Evolutionary conservation across 192 early-diverging fungal species (phyloP).

Genomic region (Backusella psychrophila): DNA sequence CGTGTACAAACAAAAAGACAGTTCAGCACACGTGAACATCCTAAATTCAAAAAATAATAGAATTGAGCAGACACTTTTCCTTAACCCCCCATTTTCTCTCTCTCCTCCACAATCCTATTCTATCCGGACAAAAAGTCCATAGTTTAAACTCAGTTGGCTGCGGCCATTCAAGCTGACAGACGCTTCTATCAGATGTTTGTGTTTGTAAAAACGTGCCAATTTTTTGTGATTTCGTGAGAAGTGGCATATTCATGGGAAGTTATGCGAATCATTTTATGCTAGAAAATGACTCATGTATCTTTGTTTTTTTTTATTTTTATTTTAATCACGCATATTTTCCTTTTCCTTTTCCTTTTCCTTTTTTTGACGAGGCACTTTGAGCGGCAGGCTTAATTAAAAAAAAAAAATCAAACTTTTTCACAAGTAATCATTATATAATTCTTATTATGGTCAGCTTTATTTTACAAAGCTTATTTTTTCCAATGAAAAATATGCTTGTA

Average conservation of each 20-base stretch:
- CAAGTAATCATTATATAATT: background rate
- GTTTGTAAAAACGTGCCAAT: background rate
- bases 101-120: background rate
- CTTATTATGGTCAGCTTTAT: background rate
- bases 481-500: background rate
- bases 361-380: background rate
- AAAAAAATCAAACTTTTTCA: background rate
- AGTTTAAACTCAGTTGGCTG: background rate
- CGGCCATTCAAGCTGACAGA: background rate
- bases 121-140: background rate
- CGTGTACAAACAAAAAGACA: background rate
- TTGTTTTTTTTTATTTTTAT: background rate
- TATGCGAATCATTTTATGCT: background rate
- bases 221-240: background rate
- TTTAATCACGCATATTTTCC: background rate
- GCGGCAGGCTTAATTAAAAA: background rate
- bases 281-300: background rate
- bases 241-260: background rate
- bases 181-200: background rate
- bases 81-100: background rate
- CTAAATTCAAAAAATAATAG: background rate
- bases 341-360: background rate
- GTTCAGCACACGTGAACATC: background rate
- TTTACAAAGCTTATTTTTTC: background rate
- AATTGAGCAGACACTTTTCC: background rate